Conservation (phyloP, 306 rosid genomes). For the Erythrophleum fordii region DNA sequence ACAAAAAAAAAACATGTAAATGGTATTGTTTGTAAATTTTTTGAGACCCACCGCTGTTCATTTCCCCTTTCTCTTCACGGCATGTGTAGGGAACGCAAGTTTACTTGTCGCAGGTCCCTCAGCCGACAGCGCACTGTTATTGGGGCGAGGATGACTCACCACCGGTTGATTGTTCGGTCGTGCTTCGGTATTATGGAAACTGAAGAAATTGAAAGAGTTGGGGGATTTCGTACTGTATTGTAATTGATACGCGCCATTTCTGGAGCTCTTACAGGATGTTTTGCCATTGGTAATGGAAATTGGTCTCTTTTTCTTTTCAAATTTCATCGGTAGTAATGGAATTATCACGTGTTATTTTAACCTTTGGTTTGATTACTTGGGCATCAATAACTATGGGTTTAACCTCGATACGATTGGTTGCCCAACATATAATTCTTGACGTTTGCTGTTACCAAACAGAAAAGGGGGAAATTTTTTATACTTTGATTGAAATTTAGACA, state of each 20-base stretch:
- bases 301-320: neutral
- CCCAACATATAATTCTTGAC: neutral
- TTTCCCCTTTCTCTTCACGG: neutral
- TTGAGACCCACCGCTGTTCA: too few relatives aligned
- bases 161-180: neutral
- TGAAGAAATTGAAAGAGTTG: constrained; percentile 25
- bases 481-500: neutral
- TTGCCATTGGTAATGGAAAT: neutral
- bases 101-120: neutral
- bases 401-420: neutral
- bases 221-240: neutral
- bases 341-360: neutral
- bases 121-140: neutral
- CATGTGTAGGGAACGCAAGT: neutral
- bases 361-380: neutral
- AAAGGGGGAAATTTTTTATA: neutral
- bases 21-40: too few relatives aligned
- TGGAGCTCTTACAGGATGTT: neutral
- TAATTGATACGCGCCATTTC: neutral
- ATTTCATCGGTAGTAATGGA: neutral
- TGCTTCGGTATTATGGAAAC: constrained; percentile 38
- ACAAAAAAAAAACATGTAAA: too few relatives aligned
- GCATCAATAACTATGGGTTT: neutral
- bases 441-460: neutral
- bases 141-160: constrained; percentile 15